Evolutionary conservation across 2,329 filamentous ascomycete genomes (phyloP), one percentile per base, ranked within the genome.

Genomic region (Tolypocladium paradoxum): DNA sequence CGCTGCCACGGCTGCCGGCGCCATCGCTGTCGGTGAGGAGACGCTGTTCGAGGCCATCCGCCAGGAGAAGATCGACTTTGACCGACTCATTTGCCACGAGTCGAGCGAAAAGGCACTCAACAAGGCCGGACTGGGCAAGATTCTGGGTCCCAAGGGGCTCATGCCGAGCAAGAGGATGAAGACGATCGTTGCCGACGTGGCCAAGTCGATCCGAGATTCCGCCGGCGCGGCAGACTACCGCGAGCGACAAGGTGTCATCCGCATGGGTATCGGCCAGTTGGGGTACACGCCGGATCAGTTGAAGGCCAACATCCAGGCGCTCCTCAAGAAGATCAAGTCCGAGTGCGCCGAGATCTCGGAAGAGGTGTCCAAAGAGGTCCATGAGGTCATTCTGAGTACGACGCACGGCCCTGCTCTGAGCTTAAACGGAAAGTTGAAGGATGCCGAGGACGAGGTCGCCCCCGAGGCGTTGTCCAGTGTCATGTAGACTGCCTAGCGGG

Each of bases 91-190:
- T 61, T 95, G 90, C 72, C 91, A 96, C 69, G 77, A 79, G 50
- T 83, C 88, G 61, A 90, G 85, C 61, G 76, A 93, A 60, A 78
- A 80, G 51, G 90, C 87, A 53, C 74, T 99, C 63, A 87, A 85
- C 67, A 91, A 93, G 74, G 86, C 90, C 36, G 82, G 81, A 0
- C 69, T 99, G 57, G 92, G 87, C 58, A 81, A 85, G 59, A 79
- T 96, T 45, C 76, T 99, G 22, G 93, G 93, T 64, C 93, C 95
- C 47, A 85, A 82, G 70, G 91, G 91, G 3, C 71, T 99, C 64
- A 97, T 99, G 93, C 93, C 93, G 6, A 95, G 82, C 67, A 73
- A 80, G 55, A 96, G 96, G 76, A 83, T 83, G 57, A 90, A 90
- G 58, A 97, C 93, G 0, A 87, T 99, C 53, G 90, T 95, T 27